phyloP scores from a whole-genome alignment of 2,329 filamentous ascomycete species.

The Fusarium poae region DNA sequence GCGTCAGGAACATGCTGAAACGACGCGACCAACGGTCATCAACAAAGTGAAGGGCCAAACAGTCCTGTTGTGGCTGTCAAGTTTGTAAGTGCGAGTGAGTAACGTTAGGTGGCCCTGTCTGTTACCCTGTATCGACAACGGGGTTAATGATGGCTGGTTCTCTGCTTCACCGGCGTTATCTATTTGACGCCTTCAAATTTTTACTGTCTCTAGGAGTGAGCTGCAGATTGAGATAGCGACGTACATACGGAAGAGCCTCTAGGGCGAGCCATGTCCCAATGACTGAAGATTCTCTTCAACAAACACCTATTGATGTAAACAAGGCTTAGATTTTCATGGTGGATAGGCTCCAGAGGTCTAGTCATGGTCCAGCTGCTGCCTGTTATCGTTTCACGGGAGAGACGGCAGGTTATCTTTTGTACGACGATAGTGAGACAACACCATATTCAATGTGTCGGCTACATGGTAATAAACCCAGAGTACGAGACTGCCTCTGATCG shows the following conservation, averaged over 20 bases:
- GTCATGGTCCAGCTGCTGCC: constrained; percentile 12
- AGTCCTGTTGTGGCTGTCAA: constrained; percentile 33
- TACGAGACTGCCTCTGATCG: constrained; percentile 38
- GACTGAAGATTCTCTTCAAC: neutral
- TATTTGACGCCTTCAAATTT: constrained; percentile 30
- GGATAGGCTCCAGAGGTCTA: constrained; percentile 19
- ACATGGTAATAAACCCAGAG: constrained; percentile 33
- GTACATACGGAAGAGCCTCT: constrained; percentile 13
- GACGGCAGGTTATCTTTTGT: constrained; percentile 33
- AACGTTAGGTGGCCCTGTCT: neutral
- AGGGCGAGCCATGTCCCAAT: neutral
- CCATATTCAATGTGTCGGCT: constrained; percentile 29
- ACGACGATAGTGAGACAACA: constrained; percentile 33
- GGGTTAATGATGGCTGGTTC: constrained; percentile 24
- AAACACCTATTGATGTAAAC: constrained; percentile 12
- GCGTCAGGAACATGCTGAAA: constrained; percentile 3
- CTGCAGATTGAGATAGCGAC: constrained; percentile 18
- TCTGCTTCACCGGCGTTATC: constrained; percentile 27
- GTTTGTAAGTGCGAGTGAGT: constrained; percentile 32
- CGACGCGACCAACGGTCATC: neutral
- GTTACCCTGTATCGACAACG: neutral
- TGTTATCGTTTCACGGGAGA: constrained; percentile 29
- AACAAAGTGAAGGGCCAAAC: constrained; percentile 24
- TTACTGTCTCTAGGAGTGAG: constrained; percentile 28
- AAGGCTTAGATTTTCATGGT: constrained; percentile 30